phyloP scores from a whole-genome alignment of 345 rosid species.

The Eucalyptus pauciflora region DNA sequence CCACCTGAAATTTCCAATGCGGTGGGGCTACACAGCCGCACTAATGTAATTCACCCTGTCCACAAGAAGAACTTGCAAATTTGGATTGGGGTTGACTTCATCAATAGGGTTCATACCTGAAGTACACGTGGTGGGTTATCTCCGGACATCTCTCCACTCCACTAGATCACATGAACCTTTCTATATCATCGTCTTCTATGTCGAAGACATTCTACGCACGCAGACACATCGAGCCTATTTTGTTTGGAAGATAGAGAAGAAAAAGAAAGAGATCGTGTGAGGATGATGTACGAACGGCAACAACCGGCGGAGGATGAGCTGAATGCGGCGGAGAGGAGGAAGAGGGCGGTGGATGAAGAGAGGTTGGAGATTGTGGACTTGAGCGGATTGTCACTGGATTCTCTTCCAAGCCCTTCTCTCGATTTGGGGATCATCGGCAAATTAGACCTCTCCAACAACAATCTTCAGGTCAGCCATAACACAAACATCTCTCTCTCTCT shows the following conservation, averaged over 20 bases:
- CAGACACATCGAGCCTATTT: not conserved
- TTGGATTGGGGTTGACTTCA: not conserved
- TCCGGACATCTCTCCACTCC: not conserved
- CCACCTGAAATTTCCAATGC: not conserved
- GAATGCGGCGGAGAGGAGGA: not conserved
- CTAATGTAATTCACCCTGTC: not conserved
- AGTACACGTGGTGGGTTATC: not conserved
- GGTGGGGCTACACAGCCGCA: not conserved
- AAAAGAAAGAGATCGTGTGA: not conserved
- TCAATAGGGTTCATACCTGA: not conserved
- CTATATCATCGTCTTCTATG: not conserved
- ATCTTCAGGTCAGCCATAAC: conserved; percentile 48
- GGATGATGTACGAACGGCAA: not conserved
- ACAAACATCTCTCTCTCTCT: not conserved
- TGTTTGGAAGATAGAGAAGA: not conserved
- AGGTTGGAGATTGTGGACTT: conserved; percentile 51
- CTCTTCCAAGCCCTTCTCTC: conserved; percentile 50
- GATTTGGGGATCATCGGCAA: conserved; percentile 54
- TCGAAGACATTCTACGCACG: not conserved
- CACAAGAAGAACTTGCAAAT: not conserved
- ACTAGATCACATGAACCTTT: not conserved
- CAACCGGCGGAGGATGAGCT: not conserved
- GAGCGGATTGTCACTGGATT: conserved; percentile 57
- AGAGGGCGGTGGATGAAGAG: not conserved
- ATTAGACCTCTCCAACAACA: conserved; percentile 80